Evolutionary conservation across 2,329 filamentous ascomycete genomes (phyloP).

Genomic region (Alternaria alternata): DNA sequence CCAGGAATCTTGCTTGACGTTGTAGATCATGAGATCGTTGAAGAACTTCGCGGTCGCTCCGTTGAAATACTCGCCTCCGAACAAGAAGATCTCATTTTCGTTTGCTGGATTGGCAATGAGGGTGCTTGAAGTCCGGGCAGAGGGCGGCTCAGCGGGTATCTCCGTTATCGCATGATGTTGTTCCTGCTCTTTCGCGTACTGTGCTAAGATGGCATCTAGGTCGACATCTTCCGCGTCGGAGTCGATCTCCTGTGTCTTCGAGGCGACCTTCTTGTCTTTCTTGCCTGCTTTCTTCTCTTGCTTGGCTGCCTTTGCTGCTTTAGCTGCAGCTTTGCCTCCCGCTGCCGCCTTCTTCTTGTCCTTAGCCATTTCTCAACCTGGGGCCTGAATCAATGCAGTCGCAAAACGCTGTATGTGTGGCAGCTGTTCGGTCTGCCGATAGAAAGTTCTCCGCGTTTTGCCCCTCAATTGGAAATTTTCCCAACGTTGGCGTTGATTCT

Average conservation of each 20-base stretch:
- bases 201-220: slow-evolving; percentile 89
- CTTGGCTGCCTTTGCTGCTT: slow-evolving; percentile 69
- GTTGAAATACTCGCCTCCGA: slow-evolving; percentile 96
- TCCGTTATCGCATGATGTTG: slow-evolving; percentile 95
- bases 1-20: slow-evolving; percentile 90
- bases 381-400: not conserved
- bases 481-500: not conserved
- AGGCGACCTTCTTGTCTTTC: slow-evolving; percentile 81
- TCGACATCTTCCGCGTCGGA: slow-evolving; percentile 93
- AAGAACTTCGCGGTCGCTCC: slow-evolving; percentile 80
- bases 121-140: slow-evolving; percentile 79
- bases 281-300: slow-evolving; percentile 81
- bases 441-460: slow-evolving; percentile 16
- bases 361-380: slow-evolving; percentile 56
- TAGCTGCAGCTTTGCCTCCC: slow-evolving; percentile 56
- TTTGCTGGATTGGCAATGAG: slow-evolving; percentile 86
- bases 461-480: slow-evolving; percentile 35
- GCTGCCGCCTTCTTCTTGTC: slow-evolving; percentile 62
- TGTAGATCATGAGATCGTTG: slow-evolving; percentile 72
- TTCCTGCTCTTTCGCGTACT: slow-evolving; percentile 90
- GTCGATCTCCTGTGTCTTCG: slow-evolving; percentile 75
- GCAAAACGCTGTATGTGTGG: not conserved
- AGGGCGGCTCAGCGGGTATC: slow-evolving; percentile 73
- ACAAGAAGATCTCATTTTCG: slow-evolving; percentile 86
- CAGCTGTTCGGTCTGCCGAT: not conserved